phyloP scores from a whole-genome alignment of 2,329 filamentous ascomycete genomes.

The Fusarium sp. region DNA sequence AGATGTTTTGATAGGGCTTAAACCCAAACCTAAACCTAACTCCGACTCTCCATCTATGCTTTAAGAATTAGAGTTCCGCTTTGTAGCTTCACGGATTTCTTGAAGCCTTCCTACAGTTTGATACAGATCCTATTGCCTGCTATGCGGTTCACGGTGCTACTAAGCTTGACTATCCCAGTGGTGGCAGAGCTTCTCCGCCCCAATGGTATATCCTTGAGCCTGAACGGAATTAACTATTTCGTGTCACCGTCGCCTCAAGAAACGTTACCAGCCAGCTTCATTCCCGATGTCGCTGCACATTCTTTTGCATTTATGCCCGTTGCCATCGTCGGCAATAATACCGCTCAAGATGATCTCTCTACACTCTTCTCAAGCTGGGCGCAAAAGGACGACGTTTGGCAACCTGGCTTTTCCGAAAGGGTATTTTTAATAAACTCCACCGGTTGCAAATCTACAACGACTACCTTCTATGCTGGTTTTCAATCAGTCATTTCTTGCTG shows the following conservation, averaged over 20 bases:
- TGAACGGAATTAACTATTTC: not conserved
- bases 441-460: not conserved
- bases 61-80: not conserved
- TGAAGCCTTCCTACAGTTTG: fast-evolving
- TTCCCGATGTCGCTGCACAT: fast-evolving
- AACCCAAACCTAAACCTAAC: no score
- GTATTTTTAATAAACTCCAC: not conserved
- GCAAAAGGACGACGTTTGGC: not conserved
- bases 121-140: fast-evolving
- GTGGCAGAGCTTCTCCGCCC: not conserved
- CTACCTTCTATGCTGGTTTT: not conserved
- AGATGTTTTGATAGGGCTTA: no score
- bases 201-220: not conserved
- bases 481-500: not conserved
- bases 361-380: not conserved
- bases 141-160: not conserved
- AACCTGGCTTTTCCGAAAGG: not conserved
- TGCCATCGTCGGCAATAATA: not conserved
- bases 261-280: not conserved
- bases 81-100: fast-evolving
- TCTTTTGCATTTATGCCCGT: not conserved
- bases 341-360: fast-evolving
- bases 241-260: not conserved
- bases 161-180: not conserved
- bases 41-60: not conserved